Evolutionary conservation across 805 yeast genomes (phyloP), one percentile per base, ranked within the genome.

Genomic region (Maudiozyma pseudohumilis): DNA sequence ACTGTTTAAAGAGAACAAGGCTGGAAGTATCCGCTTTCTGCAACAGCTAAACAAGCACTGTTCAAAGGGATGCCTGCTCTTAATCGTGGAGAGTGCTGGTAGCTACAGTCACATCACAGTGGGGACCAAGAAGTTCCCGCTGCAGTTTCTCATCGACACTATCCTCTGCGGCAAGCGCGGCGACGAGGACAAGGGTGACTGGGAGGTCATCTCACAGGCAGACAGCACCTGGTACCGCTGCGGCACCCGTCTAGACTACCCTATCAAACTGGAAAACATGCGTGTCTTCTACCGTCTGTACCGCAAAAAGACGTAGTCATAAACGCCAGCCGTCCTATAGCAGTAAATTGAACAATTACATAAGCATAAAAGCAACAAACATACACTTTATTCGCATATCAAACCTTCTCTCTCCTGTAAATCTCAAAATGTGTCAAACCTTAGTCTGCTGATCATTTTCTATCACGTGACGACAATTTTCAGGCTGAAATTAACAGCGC

Each of bases 31-130:
- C 27, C 61, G 68, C 38, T 65, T 81, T 35, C 63, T 86, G 37
- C 76, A 77, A 42, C 52, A 60, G 9, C 56, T 86, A 40, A 69
- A 73, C 38, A 45, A 52, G 5, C 29, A 53, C 6, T 83, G 94
- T 56, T 52, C 59, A 25, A 39, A 56, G 1, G 92, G 88, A 0
- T 60, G 84, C 12, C 56, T 71, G 21, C 58, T 86, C 25, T 63
- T 87, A 32, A 74, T 86, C 18, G 74, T 84, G 2, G 96, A 86
- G 51, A 80, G 92, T 60, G 96, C 96, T 0, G 95, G 96, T 0
- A 81, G 94, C 8, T 86, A 78, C 58, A 83, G 94, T 1, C 79
- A 84, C 48, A 81, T 86, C 27, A 69, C 75, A 2, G 70, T 86
- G 30, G 95, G 95, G 3, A 58, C 74, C 22, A 85, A 80, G 55